A percentile compares a stretch with the other conserved stretches of the same genome.
These are phyloP conservation scores for Starmerella geochares DNA, from an alignment of 805 yeast species.

Conservation along the genomic window DNA sequence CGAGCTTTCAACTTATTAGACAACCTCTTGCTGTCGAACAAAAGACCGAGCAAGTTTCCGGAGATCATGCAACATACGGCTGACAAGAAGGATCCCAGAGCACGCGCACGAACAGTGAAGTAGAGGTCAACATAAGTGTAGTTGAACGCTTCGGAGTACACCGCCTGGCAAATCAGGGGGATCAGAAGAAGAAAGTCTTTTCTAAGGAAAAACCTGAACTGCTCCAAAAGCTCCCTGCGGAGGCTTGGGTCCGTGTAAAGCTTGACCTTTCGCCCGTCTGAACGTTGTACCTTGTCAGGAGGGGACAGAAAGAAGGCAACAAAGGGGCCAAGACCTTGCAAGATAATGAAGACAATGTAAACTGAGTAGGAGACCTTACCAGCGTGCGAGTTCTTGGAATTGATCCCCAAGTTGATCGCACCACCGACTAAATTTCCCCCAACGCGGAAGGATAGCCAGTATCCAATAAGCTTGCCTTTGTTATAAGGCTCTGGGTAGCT, in stretches of 20 bases:
- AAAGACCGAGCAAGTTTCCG: constrained; percentile 32
- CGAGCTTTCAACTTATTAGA: constrained; percentile 39
- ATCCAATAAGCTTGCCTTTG: constrained; percentile 22
- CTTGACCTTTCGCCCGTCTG: constrained; percentile 27
- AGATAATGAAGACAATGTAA: constrained; percentile 21
- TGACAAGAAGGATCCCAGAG: constrained; percentile 42
- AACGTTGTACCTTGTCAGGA: constrained; percentile 26
- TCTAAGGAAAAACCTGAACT: constrained; percentile 10
- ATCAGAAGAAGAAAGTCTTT: constrained; percentile 14
- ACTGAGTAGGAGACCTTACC: constrained; percentile 12
- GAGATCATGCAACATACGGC: constrained; percentile 48
- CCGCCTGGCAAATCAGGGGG: constrained; percentile 19
- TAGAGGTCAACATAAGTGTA: constrained; percentile 29
- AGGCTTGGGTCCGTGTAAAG: constrained; percentile 4
- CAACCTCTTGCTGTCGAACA: constrained; percentile 38
- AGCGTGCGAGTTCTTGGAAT: constrained; percentile 11
- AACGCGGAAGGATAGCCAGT: constrained; percentile 23
- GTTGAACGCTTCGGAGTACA: constrained; percentile 17
- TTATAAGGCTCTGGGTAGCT: constrained; percentile 25
- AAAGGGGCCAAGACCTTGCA: constrained; percentile 23
- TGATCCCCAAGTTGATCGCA: constrained; percentile 24
- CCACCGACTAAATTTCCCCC: constrained; percentile 25
- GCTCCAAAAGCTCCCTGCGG: constrained; percentile 12
- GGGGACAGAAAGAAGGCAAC: constrained; percentile 22
- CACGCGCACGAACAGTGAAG: constrained; percentile 46